Conservation (phyloP, 2,329 filamentous ascomycete genomes). For the Fusarium protoensiforme region DNA sequence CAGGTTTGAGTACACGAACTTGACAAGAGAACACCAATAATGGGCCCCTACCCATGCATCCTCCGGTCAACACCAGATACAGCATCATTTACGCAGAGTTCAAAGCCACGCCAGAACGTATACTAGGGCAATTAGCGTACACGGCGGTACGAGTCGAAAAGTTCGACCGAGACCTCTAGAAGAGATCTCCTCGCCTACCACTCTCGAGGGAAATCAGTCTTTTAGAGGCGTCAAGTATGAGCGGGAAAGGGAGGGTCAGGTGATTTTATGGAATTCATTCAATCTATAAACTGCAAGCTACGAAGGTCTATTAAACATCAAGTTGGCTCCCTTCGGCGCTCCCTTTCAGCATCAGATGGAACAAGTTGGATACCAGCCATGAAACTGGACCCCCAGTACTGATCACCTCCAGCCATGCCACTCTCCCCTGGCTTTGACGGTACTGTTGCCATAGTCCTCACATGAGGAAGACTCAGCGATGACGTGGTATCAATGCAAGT, state of each 20-base stretch:
- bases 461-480: too few species aligned
- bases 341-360: not conserved
- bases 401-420: too few species aligned
- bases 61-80: not conserved
- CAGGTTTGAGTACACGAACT: not conserved
- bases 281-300: not conserved
- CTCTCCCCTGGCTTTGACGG: too few species aligned
- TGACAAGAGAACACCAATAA: not conserved
- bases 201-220: too few species aligned
- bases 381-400: too few species aligned
- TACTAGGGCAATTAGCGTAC: not conserved
- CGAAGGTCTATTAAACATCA: not conserved
- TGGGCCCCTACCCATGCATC: not conserved
- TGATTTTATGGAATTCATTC: not conserved
- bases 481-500: too few species aligned
- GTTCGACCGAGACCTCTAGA: too few species aligned
- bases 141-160: not conserved
- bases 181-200: too few species aligned
- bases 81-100: not conserved
- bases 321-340: not conserved
- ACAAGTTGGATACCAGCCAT: not conserved
- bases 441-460: too few species aligned
- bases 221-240: too few species aligned
- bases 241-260: not conserved
- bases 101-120: not conserved